Base-by-base conservation (phyloP, 2,329 filamentous ascomycete species). In the Triangularia verruculosa region DNA sequence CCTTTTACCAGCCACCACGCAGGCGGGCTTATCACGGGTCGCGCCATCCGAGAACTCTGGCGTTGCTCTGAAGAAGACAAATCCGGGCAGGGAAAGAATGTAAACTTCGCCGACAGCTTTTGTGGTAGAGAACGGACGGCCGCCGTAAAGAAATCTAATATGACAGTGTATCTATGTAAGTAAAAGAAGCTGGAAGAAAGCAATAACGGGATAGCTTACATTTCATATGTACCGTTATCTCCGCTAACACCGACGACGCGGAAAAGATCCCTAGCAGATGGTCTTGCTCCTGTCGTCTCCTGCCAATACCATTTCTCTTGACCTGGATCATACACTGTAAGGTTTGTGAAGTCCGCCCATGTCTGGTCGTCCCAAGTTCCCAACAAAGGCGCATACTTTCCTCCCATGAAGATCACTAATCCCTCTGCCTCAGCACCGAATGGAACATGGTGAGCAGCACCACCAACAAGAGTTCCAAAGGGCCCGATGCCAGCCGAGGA, bases 71-170 rank as follows among this genome's bases (percentile, higher is more conserved):
- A 75, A 74, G 67, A 76, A 78, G 22, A 71, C 62, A 61, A 79
- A 78, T 1, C 75, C 76, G 2, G 77, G 77, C 0, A 79, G 68
- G 15, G 74, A 76, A 7, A 78, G 73, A 2, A 79, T 70, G 62
- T 73, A 72, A 0, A 78, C 71, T 5, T 77, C 74, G 28, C 71
- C 61, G 3, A 70, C 72, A 6, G 72, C 65, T 12, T 55, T 63
- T 1, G 64, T 53, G 13, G 64, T 63, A 17, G 71, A 67, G 43
- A 64, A 62, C 20, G 68, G 68, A 11, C 66, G 59, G 55, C 77
- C 77, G 30, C 75, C 77, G 51, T 78, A 77, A n/a, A n/a, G 32
- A 39, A 39, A 8, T 39, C 32, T 39, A 8, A 15, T 39, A 8
- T 15, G 15, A 39, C 8, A 15, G 32, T 39, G n/a, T 15, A 39